These are phyloP conservation scores for Bondarzewia mesenterica DNA, from an alignment of 1,284 basidiomycete species.

Conservation along the genomic window DNA sequence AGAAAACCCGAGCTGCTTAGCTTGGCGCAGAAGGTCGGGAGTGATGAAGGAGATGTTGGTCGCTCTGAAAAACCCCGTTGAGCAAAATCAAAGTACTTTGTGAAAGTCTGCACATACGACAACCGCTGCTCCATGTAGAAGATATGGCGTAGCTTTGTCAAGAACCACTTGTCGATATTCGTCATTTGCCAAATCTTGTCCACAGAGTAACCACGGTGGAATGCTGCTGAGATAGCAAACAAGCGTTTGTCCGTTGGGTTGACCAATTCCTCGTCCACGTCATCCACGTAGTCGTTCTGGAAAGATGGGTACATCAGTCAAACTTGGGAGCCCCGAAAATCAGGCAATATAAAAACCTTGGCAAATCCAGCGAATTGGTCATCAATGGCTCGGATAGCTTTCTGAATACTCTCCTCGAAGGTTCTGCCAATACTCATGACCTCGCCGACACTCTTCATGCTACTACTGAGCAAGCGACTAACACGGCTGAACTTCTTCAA, in stretches of 20 bases:
- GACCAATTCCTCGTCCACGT: constrained; percentile 80
- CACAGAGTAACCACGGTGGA: constrained; percentile 85
- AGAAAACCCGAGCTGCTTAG: constrained; percentile 95
- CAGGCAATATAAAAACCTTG: constrained; percentile 49
- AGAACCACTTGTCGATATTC: constrained; percentile 98
- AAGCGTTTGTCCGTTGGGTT: constrained; percentile 91
- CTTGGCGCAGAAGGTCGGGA: constrained; percentile 62
- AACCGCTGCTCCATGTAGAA: constrained; percentile 74
- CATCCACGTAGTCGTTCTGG: constrained; percentile 77
- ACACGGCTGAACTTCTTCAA: constrained; percentile 96
- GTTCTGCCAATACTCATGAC: constrained; percentile 99
- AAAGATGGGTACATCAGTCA: neutral
- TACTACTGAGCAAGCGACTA: constrained; percentile 79
- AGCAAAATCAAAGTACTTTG: neutral
- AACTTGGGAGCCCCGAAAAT: neutral
- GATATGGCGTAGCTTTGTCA: constrained; percentile 82
- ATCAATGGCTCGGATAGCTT: constrained; percentile 95
- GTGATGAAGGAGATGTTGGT: constrained; percentile 68
- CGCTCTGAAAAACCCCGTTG: constrained; percentile 35
- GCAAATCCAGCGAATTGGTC: constrained; percentile 92
- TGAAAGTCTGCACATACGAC: constrained; percentile 36
- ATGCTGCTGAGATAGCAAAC: constrained; percentile 86
- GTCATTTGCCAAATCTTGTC: constrained; percentile 97
- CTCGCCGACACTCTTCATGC: constrained; percentile 99
- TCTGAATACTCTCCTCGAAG: constrained; percentile 98